phyloP scores from a whole-genome alignment of 148 eudicot genomes.

The Fallopia convolvulus region DNA sequence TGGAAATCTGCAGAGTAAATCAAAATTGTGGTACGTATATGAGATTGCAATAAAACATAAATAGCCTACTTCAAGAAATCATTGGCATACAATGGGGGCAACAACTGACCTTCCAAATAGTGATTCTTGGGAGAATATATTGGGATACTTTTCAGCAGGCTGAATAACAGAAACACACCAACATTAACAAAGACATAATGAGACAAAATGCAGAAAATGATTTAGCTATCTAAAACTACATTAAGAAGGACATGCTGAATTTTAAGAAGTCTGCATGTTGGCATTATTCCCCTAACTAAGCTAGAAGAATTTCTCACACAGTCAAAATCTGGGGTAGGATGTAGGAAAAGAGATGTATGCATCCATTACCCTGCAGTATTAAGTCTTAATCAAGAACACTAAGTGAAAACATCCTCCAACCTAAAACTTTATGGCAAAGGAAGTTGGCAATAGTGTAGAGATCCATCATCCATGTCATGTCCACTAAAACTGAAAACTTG shows the following conservation, averaged over 20 bases:
- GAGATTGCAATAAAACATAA: not conserved
- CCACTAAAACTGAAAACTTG: not conserved
- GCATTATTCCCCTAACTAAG: no score
- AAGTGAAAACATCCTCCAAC: not conserved
- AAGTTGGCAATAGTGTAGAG: not conserved
- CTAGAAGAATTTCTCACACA: not conserved
- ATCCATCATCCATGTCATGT: not conserved
- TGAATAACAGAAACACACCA: conserved; percentile 15
- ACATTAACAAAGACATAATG: not conserved
- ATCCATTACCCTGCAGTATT: not conserved
- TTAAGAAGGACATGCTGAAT: no score
- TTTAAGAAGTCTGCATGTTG: no score
- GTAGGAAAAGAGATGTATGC: not conserved
- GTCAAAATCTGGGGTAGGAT: not conserved
- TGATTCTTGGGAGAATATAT: conserved; percentile 52
- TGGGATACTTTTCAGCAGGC: conserved; percentile 94
- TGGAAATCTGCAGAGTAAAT: conserved; percentile 60
- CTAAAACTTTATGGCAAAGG: not conserved
- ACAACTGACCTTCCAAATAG: conserved; percentile 61
- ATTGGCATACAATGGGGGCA: not conserved
- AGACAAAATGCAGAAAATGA: not conserved
- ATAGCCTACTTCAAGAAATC: not conserved
- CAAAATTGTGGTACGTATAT: not conserved
- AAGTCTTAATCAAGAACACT: not conserved
- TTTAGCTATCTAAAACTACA: not conserved